Percentiles rank a stretch among this genome's conserved stretches.
phyloP scores from a whole-genome alignment of 306 rosid genomes.

The Senna siamea region DNA sequence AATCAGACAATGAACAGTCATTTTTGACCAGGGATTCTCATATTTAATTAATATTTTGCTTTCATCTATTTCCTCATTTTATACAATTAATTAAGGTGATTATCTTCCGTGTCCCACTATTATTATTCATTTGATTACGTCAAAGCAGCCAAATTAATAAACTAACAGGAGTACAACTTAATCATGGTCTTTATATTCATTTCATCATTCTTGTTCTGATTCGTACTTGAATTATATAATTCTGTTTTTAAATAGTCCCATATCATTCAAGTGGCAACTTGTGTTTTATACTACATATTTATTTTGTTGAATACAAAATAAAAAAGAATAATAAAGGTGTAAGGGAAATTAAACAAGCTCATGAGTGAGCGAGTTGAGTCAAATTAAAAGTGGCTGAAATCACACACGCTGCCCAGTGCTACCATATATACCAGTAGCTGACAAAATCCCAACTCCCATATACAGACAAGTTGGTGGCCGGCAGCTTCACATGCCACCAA shows the following conservation, averaged over 20 bases:
- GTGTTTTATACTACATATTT: not conserved
- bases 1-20: not conserved
- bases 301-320: too few relatives aligned
- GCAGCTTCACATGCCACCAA: constrained; percentile 63
- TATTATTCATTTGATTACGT: constrained; percentile 3
- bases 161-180: not conserved
- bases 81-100: not conserved
- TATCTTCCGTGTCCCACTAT: too few relatives aligned
- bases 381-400: too few relatives aligned
- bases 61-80: constrained; percentile 30
- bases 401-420: too few relatives aligned
- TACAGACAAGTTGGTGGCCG: constrained; percentile 54
- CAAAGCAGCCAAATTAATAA: not conserved
- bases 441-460: constrained; percentile 51
- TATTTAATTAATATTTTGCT: not conserved
- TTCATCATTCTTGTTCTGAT: constrained; percentile 15
- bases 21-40: too few relatives aligned
- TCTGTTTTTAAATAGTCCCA: not conserved
- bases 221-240: not conserved
- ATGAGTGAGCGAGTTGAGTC: too few relatives aligned
- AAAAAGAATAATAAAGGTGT: too few relatives aligned
- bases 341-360: not conserved
- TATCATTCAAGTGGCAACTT: not conserved
- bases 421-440: constrained; percentile 19
- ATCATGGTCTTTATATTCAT: not conserved